Evolutionary conservation across 2,329 filamentous ascomycete genomes (phyloP).

Genomic region (Xylariaceae sp.): DNA sequence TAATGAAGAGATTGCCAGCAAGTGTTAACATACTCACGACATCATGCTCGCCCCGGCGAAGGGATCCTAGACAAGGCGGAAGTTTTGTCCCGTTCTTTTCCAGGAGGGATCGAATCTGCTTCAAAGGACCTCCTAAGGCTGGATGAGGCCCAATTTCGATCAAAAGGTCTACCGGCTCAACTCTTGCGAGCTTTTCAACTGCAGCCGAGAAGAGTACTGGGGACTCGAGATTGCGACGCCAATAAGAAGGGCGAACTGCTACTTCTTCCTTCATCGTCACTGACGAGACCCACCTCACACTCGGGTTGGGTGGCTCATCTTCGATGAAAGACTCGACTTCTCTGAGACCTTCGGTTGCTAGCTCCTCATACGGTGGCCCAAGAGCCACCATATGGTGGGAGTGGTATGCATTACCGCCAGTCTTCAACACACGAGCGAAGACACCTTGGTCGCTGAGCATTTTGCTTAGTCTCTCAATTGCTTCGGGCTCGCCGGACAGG

Average conservation of each 20-base stretch:
- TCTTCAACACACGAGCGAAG: constrained; percentile 13
- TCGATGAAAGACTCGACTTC: neutral
- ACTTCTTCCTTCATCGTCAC: neutral
- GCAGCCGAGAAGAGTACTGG: constrained; percentile 4
- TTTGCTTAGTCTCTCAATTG: neutral
- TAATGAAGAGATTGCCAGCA: neutral
- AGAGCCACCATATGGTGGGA: too few species aligned
- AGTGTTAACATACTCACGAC: constrained; percentile 3
- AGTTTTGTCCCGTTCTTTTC: neutral
- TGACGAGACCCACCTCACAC: neutral
- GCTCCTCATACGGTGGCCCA: too few species aligned
- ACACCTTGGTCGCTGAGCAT: neutral
- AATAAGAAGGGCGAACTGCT: too few species aligned
- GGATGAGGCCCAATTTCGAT: constrained; percentile 18
- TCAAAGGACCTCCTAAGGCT: constrained; percentile 1
- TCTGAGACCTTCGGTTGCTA: neutral
- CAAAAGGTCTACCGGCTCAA: neutral
- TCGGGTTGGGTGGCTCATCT: neutral
- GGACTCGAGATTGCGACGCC: constrained; percentile 7
- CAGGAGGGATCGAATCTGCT: constrained; percentile 8
- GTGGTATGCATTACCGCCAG: too few species aligned
- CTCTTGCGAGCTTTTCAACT: neutral
- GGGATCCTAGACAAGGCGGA: neutral
- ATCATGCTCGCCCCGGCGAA: constrained; percentile 7
- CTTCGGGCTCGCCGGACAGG: constrained; percentile 4